phyloP scores from a whole-genome alignment of 2,329 filamentous ascomycete species.

The Diaporthe citrichinensis region DNA sequence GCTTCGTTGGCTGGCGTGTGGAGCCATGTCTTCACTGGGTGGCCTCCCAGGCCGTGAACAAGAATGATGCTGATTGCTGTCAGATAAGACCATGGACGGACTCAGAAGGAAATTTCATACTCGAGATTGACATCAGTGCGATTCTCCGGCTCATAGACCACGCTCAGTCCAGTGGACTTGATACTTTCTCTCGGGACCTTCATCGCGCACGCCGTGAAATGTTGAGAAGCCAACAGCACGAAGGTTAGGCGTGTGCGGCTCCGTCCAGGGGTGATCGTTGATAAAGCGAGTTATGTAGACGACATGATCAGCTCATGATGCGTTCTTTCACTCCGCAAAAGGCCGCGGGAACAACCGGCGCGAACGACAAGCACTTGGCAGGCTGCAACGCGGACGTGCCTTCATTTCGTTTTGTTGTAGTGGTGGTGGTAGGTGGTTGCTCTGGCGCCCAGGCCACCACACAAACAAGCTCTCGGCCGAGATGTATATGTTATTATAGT shows the following conservation, averaged over 20 bases:
- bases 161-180: constrained; percentile 49
- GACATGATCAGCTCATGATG: neutral
- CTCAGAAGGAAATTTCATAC: constrained; percentile 44
- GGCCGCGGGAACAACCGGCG: constrained; percentile 11
- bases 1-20: constrained; percentile 18
- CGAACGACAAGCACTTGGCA: constrained; percentile 17
- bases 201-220: constrained; percentile 7
- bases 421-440: neutral
- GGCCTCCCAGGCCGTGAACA: constrained; percentile 51
- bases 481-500: constrained; percentile 5
- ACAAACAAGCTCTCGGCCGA: constrained; percentile 28
- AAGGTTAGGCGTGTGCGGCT: neutral
- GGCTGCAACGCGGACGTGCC: constrained; percentile 3
- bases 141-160: constrained; percentile 52
- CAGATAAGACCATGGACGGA: neutral
- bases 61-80: constrained; percentile 49
- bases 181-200: constrained; percentile 46
- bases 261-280: constrained; percentile 4
- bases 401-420: constrained; percentile 25
- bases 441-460: neutral
- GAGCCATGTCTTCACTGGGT: constrained; percentile 51
- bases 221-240: neutral
- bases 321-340: neutral
- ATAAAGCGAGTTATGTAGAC: neutral
- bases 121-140: constrained; percentile 48